Percentiles rank a stretch among this genome's conserved stretches.
Conservation (phyloP, 805 yeast genomes). For the Lipomyces chichibuensis region DNA sequence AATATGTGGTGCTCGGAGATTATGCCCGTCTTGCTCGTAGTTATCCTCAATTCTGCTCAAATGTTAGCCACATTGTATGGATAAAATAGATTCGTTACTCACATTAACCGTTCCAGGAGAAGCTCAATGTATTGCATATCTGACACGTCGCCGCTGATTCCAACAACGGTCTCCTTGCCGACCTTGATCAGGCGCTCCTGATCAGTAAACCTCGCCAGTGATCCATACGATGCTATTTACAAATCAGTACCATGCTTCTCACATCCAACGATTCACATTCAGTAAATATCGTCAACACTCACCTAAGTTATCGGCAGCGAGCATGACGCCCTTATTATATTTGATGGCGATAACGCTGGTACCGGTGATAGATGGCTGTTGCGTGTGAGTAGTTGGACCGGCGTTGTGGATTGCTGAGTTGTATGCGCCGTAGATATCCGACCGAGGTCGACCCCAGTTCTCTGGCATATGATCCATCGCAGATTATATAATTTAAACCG, state of each 20-base stretch:
- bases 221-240: constrained; percentile 74
- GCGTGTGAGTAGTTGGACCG: constrained; percentile 84
- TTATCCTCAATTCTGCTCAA: constrained; percentile 58
- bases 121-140: constrained; percentile 86
- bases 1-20: constrained; percentile 80
- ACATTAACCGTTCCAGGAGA: constrained; percentile 72
- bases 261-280: neutral
- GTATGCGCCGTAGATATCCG: constrained; percentile 79
- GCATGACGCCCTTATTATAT: constrained; percentile 83
- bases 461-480: constrained; percentile 95
- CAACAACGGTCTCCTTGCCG: constrained; percentile 86
- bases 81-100: constrained; percentile 12
- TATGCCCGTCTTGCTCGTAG: constrained; percentile 71
- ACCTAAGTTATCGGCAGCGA: constrained; percentile 94
- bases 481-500: neutral
- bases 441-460: constrained; percentile 93
- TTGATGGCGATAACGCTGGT: constrained; percentile 92
- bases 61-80: constrained; percentile 10
- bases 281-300: constrained; percentile 19
- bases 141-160: constrained; percentile 90
- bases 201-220: constrained; percentile 81
- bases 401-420: constrained; percentile 58
- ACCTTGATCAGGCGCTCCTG: constrained; percentile 83
- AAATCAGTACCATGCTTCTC: constrained; percentile 2
- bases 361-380: constrained; percentile 94